phyloP scores from a whole-genome alignment of 257 asterid species.

The Fraxinus pennsylvanica region DNA sequence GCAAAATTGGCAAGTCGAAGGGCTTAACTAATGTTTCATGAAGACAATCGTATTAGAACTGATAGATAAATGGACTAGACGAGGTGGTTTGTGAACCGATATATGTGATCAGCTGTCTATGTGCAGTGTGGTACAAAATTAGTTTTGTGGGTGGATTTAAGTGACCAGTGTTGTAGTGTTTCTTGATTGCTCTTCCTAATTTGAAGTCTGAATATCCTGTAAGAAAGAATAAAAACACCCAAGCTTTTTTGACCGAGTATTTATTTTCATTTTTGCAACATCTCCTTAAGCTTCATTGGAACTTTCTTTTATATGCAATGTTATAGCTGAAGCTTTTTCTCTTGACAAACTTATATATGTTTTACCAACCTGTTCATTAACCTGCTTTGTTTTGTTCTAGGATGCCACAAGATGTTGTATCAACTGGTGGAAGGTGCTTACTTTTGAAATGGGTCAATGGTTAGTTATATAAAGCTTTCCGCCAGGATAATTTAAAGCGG shows the following conservation, averaged over 20 bases:
- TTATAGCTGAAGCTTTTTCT: neutral
- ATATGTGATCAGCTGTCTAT: neutral
- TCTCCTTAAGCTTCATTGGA: neutral
- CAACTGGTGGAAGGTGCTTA: conserved; percentile 52
- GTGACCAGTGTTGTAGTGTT: neutral
- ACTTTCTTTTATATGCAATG: neutral
- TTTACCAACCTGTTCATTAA: neutral
- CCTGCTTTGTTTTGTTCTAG: conserved; percentile 25
- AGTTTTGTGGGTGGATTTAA: neutral
- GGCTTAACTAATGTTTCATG: neutral
- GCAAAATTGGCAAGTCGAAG: neutral
- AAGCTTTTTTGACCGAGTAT: neutral
- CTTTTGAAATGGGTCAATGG: conserved; percentile 56
- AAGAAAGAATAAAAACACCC: neutral
- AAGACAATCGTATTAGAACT: neutral
- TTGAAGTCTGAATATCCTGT: neutral
- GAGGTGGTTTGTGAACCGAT: neutral
- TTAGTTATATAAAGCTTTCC: conserved; percentile 23
- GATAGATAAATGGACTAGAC: neutral
- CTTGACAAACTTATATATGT: neutral
- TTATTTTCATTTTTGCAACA: neutral
- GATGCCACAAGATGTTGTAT: conserved; percentile 55
- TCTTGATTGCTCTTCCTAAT: neutral
- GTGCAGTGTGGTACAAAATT: neutral
- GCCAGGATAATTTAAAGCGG: neutral